Conservation (phyloP, 805 yeast species). For the Yarrowia yakushimensis region DNA sequence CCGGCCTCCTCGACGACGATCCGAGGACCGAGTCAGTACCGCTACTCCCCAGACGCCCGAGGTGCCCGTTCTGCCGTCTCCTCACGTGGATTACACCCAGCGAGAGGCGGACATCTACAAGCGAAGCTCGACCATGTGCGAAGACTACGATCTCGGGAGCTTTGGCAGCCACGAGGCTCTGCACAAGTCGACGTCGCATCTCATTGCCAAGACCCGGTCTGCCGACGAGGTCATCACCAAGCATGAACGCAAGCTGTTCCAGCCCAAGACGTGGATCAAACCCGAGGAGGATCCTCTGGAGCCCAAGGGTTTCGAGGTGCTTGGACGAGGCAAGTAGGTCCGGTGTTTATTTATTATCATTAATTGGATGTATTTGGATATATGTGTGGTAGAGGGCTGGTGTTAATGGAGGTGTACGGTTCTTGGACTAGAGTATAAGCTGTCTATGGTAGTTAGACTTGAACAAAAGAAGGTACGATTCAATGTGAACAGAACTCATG, state of each 20-base stretch:
- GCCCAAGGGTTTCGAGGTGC: conserved; percentile 36
- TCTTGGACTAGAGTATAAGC: no score
- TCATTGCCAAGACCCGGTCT: not conserved
- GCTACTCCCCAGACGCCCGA: conserved; percentile 28
- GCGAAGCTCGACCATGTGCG: conserved; percentile 17
- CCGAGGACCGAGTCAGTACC: conserved; percentile 29
- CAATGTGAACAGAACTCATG: no score
- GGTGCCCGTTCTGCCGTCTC: conserved; percentile 33
- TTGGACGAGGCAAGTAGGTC: not conserved
- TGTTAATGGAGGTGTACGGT: no score
- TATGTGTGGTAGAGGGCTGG: no score
- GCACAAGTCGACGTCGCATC: not conserved
- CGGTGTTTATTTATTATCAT: no score
- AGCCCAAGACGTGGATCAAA: conserved; percentile 18
- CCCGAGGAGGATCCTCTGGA: conserved; percentile 5
- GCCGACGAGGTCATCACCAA: not conserved
- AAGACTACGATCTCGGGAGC: not conserved
- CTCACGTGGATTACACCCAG: conserved; percentile 29
- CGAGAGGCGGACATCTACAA: conserved; percentile 28
- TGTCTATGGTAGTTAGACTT: no score
- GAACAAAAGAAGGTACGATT: no score
- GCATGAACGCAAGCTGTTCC: not conserved
- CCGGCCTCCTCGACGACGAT: conserved; percentile 32
- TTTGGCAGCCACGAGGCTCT: not conserved
- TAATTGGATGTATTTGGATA: no score